Base-by-base conservation (phyloP, 2,329 filamentous ascomycete species). In the Alternaria ethzedia region DNA sequence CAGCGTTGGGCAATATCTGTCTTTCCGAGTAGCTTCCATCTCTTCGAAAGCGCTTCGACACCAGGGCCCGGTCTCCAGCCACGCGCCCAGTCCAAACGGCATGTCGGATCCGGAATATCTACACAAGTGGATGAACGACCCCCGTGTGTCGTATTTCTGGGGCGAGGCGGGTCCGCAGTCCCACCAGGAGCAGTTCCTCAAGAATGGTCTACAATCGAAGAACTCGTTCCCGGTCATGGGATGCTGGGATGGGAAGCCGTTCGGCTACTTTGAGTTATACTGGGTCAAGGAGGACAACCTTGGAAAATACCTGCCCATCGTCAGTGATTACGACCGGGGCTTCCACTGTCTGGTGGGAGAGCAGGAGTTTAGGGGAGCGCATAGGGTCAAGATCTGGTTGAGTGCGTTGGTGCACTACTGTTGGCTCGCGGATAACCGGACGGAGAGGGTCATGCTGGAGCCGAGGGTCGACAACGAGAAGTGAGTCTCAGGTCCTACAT, bases 191-290 rank as follows among this genome's bases (percentile, higher is more conserved):
- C 81, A 86, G 2, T 96, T 97, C 65, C 83, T 99, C 4, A 82
- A 86, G 20, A 83, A 82, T 3, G 89, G 86, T 0, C 82, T 98
- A 11, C 85, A 85, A 12, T 89, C 86, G 20, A 85, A 86, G 17
- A 91, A 97, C 79, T 93, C 90, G 9, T 97, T 98, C 79, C 96
- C 96, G 0, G 93, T 90, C 0, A 95, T 98, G 64, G 96, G 92
- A 1, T 90, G 94, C 77, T 99, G 95, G 92, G 93, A 98, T 71
- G 94, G 93, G 11, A 91, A 95, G 64, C 95, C 95, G 0, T 99
- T 98, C 81, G 96, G 94, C 0, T 99, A 96, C 78, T 97, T 99
- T 77, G 96, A 99, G 82, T 87, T 99, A 32, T 99, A 99, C 82
- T 99, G 96, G 95, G 93, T 96, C 4, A 97, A 97, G 75, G 96